Base-by-base conservation (phyloP, 2,329 filamentous ascomycete species). In the Calonectria leucothoes region DNA sequence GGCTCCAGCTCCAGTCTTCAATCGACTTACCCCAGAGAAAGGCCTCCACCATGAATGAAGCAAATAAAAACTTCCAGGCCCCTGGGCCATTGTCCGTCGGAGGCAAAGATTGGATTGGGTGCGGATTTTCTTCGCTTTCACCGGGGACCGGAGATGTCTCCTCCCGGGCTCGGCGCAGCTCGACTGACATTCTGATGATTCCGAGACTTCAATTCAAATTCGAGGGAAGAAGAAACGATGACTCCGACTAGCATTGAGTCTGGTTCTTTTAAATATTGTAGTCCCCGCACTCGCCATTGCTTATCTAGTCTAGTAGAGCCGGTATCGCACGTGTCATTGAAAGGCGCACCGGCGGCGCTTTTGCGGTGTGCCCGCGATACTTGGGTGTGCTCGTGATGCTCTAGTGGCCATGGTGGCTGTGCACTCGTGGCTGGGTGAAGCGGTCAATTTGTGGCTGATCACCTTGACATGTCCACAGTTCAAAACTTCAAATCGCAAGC, bases 1-100 rank as follows among this genome's bases (percentile, higher is more conserved):
- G n/a, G 20, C 42, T 20, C n/a, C 3, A 10, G 7, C 20, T 14
- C 11, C 1, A 3, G 14, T 3, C 6, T 20, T 7, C 11, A 14
- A 11, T 29, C 6, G 8, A 66, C 39, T 35, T 66, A 80, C 79
- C 79, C 79, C 79, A 81, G 1, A 81, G 73, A 15, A 77, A 33
- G 1, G 77, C 79, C 55, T 80, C 79, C 1, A 81, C 72, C 1
- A 78, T 66, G 52, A 80, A 81, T 17, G 72, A 70, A 1, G 72
- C 77, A 4, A 78, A 67, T 4, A 80, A 65, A 23, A 77, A 80
- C 27, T 74, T 80, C 72, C 75, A 80, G 1, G 79, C 79, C 4
- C 66, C 74, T 2, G 57, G 59, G 2, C 79, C 77, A 20, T 70
- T 51, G 33, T 81, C 79, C 6, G 75, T 69, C 0, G 77, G 75